phyloP scores from a whole-genome alignment of 2,329 filamentous ascomycete species.

The Pseudogymnoascus sp. region DNA sequence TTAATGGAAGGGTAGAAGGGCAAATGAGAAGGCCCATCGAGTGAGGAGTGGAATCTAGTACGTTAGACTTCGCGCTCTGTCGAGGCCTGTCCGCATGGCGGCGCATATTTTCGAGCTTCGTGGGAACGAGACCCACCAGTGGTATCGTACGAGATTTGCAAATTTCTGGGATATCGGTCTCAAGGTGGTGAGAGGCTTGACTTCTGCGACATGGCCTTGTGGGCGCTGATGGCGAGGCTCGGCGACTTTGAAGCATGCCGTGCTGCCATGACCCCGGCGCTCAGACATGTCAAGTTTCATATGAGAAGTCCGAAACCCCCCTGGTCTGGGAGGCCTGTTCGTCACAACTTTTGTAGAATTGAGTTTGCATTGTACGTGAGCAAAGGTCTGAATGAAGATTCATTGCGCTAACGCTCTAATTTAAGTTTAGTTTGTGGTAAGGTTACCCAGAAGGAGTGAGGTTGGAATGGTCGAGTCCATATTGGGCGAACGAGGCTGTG shows the following conservation, averaged over 20 bases:
- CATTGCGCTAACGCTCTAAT: background rate
- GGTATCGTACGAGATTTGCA: background rate
- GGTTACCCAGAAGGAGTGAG: background rate
- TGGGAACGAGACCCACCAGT: background rate
- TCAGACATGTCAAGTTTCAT: constrained; percentile 8
- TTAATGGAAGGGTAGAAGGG: background rate
- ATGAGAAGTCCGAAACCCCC: constrained; percentile 4
- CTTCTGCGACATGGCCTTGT: background rate
- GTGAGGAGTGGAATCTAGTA: background rate
- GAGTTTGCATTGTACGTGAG: background rate
- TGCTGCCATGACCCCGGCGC: background rate
- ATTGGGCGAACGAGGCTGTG: background rate
- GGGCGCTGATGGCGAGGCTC: background rate
- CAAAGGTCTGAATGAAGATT: background rate
- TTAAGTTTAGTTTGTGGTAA: background rate
- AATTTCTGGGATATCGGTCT: constrained; percentile 2
- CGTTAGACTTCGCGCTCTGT: constrained; percentile 6
- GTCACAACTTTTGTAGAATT: background rate
- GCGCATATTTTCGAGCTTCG: background rate
- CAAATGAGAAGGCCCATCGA: background rate
- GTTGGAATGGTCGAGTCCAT: background rate
- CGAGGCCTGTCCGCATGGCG: background rate
- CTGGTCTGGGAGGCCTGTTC: background rate
- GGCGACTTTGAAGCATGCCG: constrained; percentile 1
- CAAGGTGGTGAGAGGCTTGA: constrained; percentile 4